Base-by-base conservation (phyloP, 2,329 filamentous ascomycete species). In the Nigrospora osmanthi region DNA sequence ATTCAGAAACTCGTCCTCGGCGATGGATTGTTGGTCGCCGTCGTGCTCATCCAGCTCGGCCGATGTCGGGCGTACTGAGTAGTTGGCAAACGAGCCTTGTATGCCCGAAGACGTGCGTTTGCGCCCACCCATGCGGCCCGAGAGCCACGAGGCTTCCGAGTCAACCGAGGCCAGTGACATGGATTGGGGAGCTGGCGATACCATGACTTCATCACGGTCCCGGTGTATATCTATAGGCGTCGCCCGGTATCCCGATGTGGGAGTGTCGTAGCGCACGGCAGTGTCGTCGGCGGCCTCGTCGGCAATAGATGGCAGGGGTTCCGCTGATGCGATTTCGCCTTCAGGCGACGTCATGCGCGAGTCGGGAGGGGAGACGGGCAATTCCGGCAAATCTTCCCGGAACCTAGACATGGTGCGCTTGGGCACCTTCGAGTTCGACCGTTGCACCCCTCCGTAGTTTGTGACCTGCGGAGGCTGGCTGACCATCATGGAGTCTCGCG, bases 131-230 rank as follows among this genome's bases (percentile, higher is more conserved):
- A 38, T 33, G 12, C 42, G 42, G 14, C 91, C 89, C 4, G 89
- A 93, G 38, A 98, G 81, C 93, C 93, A 98, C 1, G 90, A 96
- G 5, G 80, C 93, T 68, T 98, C 93, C 0, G 90, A 96, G 59
- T 96, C 93, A 47, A 97, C 88, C 0, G 90, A 96, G 2, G 89
- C 93, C 15, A 97, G 74, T 0, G 91, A 97, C 62, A 90, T 85
- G 30, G 89, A 88, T 59, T 89, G 76, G 33, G 68, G 75, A 53
- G 75, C 82, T 15, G 72, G 80, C 6, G 75, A 81, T 23, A 68
- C 61, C 19, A 69, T 65, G 5, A 65, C 58, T 23, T 65, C 63
- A 32, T 70, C 65, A 49, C 59, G 66, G 31, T 70, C 65, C 49
- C 59, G 66, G 47, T 64, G 60, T 46, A 65, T 65, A 30, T 68